A percentile compares a stretch with the other conserved stretches of the same genome.
Conservation (phyloP, 2,329 filamentous ascomycete species). For the Huntiella savannae region DNA sequence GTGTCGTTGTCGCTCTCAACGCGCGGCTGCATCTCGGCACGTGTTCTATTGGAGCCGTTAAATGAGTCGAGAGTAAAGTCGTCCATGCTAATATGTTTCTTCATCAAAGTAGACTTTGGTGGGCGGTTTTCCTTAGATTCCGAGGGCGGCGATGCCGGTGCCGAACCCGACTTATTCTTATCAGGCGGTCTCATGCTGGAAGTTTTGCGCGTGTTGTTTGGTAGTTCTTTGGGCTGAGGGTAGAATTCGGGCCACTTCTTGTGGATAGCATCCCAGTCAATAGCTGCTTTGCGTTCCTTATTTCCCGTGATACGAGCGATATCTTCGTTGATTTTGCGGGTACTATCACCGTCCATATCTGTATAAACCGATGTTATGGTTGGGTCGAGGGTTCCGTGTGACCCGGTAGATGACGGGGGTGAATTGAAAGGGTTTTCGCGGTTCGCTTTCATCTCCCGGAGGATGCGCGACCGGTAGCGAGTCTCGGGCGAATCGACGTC, state of each 20-base stretch:
- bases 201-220: slow-evolving; percentile 4
- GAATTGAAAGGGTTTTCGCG: slow-evolving; percentile 38
- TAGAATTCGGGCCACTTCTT: slow-evolving; percentile 35
- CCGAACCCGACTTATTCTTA: slow-evolving; percentile 2
- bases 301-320: slow-evolving; percentile 25
- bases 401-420: slow-evolving; percentile 37
- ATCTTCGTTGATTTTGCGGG: slow-evolving; percentile 29
- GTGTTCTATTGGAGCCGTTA: slow-evolving; percentile 22
- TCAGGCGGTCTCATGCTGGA: neutral
- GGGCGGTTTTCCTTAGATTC: slow-evolving; percentile 28
- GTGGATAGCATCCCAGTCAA: slow-evolving; percentile 27
- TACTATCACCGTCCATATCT: slow-evolving; percentile 34
- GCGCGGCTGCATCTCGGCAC: slow-evolving; percentile 33
- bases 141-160: neutral
- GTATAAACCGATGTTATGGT: slow-evolving; percentile 34
- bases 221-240: slow-evolving; percentile 20
- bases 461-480: slow-evolving; percentile 28
- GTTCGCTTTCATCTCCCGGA: slow-evolving; percentile 33
- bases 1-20: slow-evolving; percentile 32
- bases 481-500: slow-evolving; percentile 21
- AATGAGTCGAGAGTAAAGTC: slow-evolving; percentile 25
- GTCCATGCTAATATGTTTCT: slow-evolving; percentile 17
- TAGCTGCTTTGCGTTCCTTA: slow-evolving; percentile 19
- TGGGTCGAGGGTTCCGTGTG: slow-evolving; percentile 35
- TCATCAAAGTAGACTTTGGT: slow-evolving; percentile 14